Percentiles rank a stretch among this genome's conserved stretches.
These are phyloP conservation scores for Candida stauntonica DNA, from an alignment of 805 yeast species.

Conservation along the genomic window DNA sequence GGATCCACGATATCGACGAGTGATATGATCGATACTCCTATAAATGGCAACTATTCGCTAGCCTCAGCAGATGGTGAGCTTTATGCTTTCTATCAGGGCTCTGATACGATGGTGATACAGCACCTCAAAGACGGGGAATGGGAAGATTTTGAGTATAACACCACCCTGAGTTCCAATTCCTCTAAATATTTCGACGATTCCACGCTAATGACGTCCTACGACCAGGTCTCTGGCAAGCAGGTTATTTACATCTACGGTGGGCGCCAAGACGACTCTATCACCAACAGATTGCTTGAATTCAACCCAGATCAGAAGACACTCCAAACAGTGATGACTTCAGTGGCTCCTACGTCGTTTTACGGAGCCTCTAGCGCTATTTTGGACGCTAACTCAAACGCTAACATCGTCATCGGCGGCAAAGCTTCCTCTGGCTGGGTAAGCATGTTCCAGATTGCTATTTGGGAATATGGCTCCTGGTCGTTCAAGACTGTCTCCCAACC, in stretches of 20 bases:
- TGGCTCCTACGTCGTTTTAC: conserved; percentile 52
- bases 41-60: conserved; percentile 19
- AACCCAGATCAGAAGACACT: conserved; percentile 33
- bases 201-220: conserved; percentile 37
- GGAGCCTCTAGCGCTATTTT: conserved; percentile 41
- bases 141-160: conserved; percentile 13
- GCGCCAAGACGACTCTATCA: conserved; percentile 23
- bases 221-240: conserved; percentile 29
- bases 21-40: conserved; percentile 15
- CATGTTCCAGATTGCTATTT: conserved; percentile 68
- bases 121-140: conserved; percentile 14
- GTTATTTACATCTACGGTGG: conserved; percentile 58
- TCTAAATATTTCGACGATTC: conserved; percentile 26
- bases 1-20: conserved; percentile 3
- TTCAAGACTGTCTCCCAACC: conserved; percentile 37
- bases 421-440: conserved; percentile 63
- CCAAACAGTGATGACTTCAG: conserved; percentile 40
- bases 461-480: conserved; percentile 71
- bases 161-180: conserved; percentile 10
- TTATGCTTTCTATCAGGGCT: conserved; percentile 19
- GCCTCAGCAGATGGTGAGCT: conserved; percentile 22
- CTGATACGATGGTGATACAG: conserved; percentile 9
- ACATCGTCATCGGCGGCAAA: conserved; percentile 62
- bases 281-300: conserved; percentile 42
- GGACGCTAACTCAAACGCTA: conserved; percentile 41